These are phyloP conservation scores for Taiwanofungus camphoratus DNA, from an alignment of 1,284 basidiomycete species.

Conservation along the genomic window DNA sequence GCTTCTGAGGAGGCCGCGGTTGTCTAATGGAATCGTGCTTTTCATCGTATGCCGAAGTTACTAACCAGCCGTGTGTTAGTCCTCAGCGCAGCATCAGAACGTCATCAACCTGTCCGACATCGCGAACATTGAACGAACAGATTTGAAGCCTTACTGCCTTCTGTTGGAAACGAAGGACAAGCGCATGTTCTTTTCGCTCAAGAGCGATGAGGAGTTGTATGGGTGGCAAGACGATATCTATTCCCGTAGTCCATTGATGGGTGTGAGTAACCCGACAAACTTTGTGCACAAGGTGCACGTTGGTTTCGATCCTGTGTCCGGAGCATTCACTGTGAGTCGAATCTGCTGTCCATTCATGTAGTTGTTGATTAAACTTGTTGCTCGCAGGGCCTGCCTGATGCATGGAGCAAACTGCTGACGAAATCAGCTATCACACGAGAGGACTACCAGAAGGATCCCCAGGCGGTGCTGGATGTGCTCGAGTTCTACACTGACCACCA, in stretches of 20 bases:
- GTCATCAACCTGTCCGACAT: slow-evolving; percentile 76
- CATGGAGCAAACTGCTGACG: slow-evolving; percentile 94
- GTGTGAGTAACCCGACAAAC: slow-evolving; percentile 91
- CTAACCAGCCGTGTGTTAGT: slow-evolving; percentile 10
- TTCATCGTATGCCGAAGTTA: no score
- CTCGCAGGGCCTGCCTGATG: slow-evolving; percentile 85
- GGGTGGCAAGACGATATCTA: slow-evolving; percentile 98
- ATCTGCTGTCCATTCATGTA: neutral
- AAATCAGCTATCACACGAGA: slow-evolving; percentile 97
- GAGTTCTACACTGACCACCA: slow-evolving; percentile 99
- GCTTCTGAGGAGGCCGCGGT: no score
- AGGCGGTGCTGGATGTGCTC: slow-evolving; percentile 94
- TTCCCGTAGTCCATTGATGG: slow-evolving; percentile 86
- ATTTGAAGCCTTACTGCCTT: slow-evolving; percentile 90
- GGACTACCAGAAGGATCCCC: slow-evolving; percentile 95
- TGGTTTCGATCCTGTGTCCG: slow-evolving; percentile 91
- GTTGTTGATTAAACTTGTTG: neutral
- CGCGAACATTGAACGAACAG: slow-evolving; percentile 83
- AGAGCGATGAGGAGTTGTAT: slow-evolving; percentile 94
- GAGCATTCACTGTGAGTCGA: slow-evolving; percentile 80
- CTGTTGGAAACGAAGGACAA: slow-evolving; percentile 82
- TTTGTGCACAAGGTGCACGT: slow-evolving; percentile 99
- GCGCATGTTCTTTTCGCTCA: slow-evolving; percentile 75
- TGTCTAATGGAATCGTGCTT: neutral
- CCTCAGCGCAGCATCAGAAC: slow-evolving; percentile 56